Conservation (phyloP, 1,284 basidiomycete genomes). For the Neonothopanus nambi region DNA sequence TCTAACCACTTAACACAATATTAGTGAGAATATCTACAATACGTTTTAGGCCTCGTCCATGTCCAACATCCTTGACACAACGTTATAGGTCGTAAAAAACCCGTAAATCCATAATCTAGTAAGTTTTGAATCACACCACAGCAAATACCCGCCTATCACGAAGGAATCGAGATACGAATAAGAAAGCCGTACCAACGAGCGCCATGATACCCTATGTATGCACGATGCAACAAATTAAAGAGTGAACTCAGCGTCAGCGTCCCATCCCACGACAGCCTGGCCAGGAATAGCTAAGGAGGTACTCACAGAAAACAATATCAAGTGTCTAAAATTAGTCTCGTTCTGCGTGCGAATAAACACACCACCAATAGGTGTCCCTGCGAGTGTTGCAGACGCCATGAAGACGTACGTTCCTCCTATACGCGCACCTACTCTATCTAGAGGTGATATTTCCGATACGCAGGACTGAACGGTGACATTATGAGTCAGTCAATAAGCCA, state of each 20-base stretch:
- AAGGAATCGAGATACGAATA: slow-evolving; percentile 5
- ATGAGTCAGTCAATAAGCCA: background rate
- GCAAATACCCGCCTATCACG: slow-evolving; percentile 10
- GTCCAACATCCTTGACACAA: no score
- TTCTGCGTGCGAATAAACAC: slow-evolving; percentile 22
- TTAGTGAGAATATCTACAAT: no score
- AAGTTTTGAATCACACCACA: slow-evolving; percentile 5
- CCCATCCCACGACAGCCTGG: no score
- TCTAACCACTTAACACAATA: no score
- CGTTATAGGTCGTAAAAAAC: no score
- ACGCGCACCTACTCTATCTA: slow-evolving; percentile 28
- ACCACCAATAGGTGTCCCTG: slow-evolving; percentile 25
- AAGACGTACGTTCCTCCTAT: slow-evolving; percentile 19
- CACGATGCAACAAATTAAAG: background rate
- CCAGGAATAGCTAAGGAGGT: no score
- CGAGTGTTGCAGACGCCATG: slow-evolving; percentile 24
- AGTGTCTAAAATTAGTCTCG: slow-evolving; percentile 22
- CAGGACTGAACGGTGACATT: slow-evolving; percentile 18
- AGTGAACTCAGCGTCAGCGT: no score
- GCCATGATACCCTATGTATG: slow-evolving; percentile 12
- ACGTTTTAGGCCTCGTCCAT: no score
- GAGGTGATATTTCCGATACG: slow-evolving; percentile 25
- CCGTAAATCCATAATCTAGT: no score
- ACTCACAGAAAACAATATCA: slow-evolving; percentile 26
- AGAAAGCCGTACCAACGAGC: slow-evolving; percentile 2